Percentiles rank a stretch among this genome's conserved stretches.
Evolutionary conservation across 2,329 filamentous ascomycete genomes (phyloP).

Genomic region (Trichoderma hamatum): DNA sequence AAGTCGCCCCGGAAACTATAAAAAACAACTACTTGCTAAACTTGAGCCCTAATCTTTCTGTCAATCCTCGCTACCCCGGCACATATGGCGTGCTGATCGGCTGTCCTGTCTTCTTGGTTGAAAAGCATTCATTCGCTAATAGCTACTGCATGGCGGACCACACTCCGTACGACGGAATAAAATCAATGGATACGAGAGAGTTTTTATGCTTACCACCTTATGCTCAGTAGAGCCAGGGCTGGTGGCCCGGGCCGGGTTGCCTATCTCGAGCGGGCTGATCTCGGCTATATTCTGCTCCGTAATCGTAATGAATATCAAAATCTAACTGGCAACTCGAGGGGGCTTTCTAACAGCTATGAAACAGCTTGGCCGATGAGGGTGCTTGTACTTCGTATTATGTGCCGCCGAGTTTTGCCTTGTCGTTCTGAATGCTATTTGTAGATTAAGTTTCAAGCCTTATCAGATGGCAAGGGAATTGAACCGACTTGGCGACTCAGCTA

Average conservation of each 20-base stretch:
- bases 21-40: neutral
- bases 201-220: slow-evolving; percentile 22
- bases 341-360: slow-evolving; percentile 15
- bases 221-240: slow-evolving; percentile 17
- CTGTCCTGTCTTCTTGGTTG: neutral
- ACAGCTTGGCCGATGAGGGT: neutral
- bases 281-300: slow-evolving; percentile 19
- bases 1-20: neutral
- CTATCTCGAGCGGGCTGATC: slow-evolving; percentile 20
- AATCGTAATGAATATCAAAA: slow-evolving; percentile 25
- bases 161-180: neutral
- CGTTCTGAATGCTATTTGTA: neutral
- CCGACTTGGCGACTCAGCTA: neutral
- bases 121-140: neutral
- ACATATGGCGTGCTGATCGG: neutral
- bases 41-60: neutral
- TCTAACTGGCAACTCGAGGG: slow-evolving; percentile 11
- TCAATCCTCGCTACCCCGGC: neutral
- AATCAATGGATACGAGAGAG: neutral
- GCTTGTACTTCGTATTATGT: neutral
- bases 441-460: neutral
- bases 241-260: slow-evolving; percentile 23
- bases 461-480: neutral
- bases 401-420: neutral
- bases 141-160: neutral